Evolutionary conservation across 306 rosid genomes (phyloP).

Genomic region (Biancaea sappan): DNA sequence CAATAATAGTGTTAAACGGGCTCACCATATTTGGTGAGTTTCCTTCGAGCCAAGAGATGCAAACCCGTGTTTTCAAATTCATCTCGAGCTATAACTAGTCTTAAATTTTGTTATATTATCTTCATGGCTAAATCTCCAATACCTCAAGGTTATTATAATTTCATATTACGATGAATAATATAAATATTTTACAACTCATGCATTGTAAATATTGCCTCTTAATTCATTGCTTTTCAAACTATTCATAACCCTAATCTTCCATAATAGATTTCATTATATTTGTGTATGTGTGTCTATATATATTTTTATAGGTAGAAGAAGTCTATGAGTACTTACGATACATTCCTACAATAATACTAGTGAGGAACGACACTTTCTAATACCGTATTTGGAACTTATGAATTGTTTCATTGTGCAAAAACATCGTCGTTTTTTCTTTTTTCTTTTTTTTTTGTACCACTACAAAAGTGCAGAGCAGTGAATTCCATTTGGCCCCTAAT

Average conservation of each 20-base stretch:
- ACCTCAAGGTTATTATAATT: too few relatives aligned
- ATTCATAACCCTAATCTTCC: too few relatives aligned
- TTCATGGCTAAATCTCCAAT: background rate
- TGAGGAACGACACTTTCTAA: background rate
- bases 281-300: too few relatives aligned
- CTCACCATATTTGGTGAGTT: background rate
- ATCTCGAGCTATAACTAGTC: background rate
- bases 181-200: too few relatives aligned
- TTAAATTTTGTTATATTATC: background rate
- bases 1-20: background rate
- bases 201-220: too few relatives aligned
- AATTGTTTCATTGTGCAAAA: background rate
- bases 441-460: background rate
- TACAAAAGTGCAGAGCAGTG: background rate
- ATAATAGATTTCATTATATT: too few relatives aligned
- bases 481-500: background rate
- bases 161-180: too few relatives aligned
- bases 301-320: too few relatives aligned
- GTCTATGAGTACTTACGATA: background rate
- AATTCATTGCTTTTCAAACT: too few relatives aligned
- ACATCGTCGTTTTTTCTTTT: background rate
- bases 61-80: background rate
- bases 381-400: background rate
- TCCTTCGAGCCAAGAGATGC: slow-evolving; percentile 1
- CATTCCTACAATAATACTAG: background rate